Conservation (phyloP, 2,329 filamentous ascomycete species). For the Cryphonectria carpinicola region DNA sequence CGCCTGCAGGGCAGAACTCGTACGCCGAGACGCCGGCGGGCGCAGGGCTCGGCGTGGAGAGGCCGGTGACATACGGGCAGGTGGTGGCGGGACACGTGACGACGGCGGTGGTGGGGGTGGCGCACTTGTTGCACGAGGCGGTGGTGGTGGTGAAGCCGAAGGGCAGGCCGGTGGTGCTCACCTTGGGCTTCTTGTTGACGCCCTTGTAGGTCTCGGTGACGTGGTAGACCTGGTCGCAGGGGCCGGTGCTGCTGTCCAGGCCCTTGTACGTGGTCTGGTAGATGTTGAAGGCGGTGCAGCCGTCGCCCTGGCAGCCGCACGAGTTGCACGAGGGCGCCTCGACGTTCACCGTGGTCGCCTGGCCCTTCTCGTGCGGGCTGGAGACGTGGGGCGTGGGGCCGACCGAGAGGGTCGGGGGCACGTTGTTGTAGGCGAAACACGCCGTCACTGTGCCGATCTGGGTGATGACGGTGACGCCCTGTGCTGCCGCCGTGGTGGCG, state of each 20-base stretch:
- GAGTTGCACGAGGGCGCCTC: constrained; percentile 14
- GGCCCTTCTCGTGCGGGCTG: constrained; percentile 2
- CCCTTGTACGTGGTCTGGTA: constrained; percentile 10
- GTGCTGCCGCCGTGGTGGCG: not conserved
- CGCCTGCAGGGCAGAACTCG: not conserved
- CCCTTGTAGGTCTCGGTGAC: constrained; percentile 14
- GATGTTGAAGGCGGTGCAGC: constrained; percentile 10
- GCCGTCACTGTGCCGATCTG: constrained; percentile 2
- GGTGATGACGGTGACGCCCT: not conserved
- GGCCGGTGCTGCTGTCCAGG: not conserved
- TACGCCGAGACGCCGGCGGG: constrained; percentile 5
- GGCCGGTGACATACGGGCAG: constrained; percentile 12
- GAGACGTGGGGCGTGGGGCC: constrained; percentile 5
- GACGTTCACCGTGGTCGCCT: constrained; percentile 14
- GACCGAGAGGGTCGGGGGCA: not conserved
- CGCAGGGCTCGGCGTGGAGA: constrained; percentile 12
- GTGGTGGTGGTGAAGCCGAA: constrained; percentile 17
- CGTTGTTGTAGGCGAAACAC: not conserved
- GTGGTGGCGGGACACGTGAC: constrained; percentile 16
- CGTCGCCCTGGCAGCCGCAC: constrained; percentile 18
- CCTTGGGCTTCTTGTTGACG: not conserved
- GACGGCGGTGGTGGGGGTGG: not conserved
- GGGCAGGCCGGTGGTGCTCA: not conserved
- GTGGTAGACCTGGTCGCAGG: constrained; percentile 15
- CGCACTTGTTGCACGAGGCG: not conserved